Evolutionary conservation across 352 stramenopile species (phyloP), one percentile per base, ranked within the genome.

Genomic region (Globisporangium camurandrum): DNA sequence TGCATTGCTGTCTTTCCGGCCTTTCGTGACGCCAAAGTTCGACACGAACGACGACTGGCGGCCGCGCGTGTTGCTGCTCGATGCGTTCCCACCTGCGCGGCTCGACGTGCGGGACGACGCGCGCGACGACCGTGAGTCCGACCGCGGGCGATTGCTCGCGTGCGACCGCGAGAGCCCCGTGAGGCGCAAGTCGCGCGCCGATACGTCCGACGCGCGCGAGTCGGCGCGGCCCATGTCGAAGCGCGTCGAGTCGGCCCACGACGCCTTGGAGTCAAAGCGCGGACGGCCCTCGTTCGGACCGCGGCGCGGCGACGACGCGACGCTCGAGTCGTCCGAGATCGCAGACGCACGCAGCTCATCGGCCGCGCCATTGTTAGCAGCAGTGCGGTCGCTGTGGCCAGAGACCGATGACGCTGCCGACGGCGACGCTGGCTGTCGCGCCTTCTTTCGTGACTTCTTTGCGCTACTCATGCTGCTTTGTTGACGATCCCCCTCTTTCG

Each of bases 171-270:
- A 77, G 10, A 88, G 48, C 4, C 60, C 64, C 49, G 80, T 88
- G 46, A 88, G 72, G 5, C 75, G 65, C 59, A 88, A 49, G 54
- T 88, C 75, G 14, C 67, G 64, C 12, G 76, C 69, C 14, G 77
- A 88, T 43, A 93, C 56, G 24, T 88, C 74, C 11, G 82, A 93
- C 11, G 79, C 77, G 28, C 80, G 79, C 43, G 79, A 91, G 57
- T 93, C 82, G 6, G 71, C 75, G 26, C 82, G 71, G 4, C 78
- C 78, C 75, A 90, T 86, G 61, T 93, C 82, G 39, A 93, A 89
- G 23, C 82, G 76, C 58, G 82, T 93, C 38, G 82, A 93, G 51
- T 93, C 82, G 10, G 79, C 79, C 77, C 79, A 93, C 40, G 82
- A 93, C 19, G 75, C 82, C 24, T 76, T 76, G 26, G 82, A 93